A percentile compares a stretch with the other conserved stretches of the same genome.
phyloP scores from a whole-genome alignment of 83 land plant species.

The Diphasiastrum complanatum region DNA sequence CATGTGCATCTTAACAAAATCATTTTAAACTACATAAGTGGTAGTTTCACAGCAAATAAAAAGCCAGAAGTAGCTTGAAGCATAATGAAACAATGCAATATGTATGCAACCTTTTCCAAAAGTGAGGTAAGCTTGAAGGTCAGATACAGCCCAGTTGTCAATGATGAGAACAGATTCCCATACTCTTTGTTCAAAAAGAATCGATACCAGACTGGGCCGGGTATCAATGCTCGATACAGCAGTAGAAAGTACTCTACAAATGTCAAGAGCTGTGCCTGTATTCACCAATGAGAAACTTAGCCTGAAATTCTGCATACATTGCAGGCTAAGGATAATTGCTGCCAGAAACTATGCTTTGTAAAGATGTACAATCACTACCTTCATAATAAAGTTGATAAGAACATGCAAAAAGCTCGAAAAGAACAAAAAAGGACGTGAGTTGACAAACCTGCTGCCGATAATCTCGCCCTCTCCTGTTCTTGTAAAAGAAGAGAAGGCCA shows the following conservation, averaged over 20 bases:
- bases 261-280: conserved; percentile 94
- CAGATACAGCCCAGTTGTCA: conserved; percentile 88
- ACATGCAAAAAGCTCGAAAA: too few species aligned
- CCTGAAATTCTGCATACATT: too few species aligned
- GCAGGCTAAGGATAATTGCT: too few species aligned
- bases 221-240: conserved; percentile 85
- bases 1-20: too few species aligned
- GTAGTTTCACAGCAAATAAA: neutral
- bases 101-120: conserved; percentile 92
- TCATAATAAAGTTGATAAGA: too few species aligned
- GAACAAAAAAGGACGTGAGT: too few species aligned
- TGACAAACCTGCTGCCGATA: too few species aligned
- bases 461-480: too few species aligned
- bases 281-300: too few species aligned
- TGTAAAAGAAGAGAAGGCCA: too few species aligned
- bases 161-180: conserved; percentile 89
- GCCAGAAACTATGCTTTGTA: too few species aligned
- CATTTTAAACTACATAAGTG: neutral
- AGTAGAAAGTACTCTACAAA: conserved; percentile 73
- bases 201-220: conserved; percentile 96
- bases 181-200: conserved; percentile 96
- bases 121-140: conserved; percentile 94
- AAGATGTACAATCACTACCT: too few species aligned
- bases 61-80: neutral
- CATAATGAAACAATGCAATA: neutral